Evolutionary conservation across 176 grass and related monocot species (phyloP).

Genomic region (Microstegium vimineum): DNA sequence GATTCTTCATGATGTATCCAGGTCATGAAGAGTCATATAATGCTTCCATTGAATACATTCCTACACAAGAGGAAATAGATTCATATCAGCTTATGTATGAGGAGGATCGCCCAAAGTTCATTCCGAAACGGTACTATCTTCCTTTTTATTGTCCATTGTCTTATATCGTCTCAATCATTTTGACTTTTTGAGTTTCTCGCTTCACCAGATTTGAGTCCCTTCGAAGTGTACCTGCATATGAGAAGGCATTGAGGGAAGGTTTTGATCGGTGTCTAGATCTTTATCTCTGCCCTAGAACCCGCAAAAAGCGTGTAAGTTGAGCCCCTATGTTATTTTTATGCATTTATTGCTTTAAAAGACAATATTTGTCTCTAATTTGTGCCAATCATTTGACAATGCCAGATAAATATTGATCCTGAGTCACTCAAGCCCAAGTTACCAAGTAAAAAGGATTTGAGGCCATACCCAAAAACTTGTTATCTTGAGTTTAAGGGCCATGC

Average conservation of each 20-base stretch:
- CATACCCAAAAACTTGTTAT: conserved; percentile 91
- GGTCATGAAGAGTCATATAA: conserved; percentile 99
- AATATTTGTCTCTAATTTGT: conserved; percentile 2
- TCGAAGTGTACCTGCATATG: conserved; percentile 88
- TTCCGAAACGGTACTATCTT: conserved; percentile 63
- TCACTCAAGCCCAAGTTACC: conserved; percentile 91
- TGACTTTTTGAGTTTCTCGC: conserved; percentile 18
- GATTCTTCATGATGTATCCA: conserved; percentile 40
- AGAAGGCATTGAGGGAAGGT: conserved; percentile 81
- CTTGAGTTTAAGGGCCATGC: conserved; percentile 86
- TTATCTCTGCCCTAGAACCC: conserved; percentile 93
- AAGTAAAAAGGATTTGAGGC: conserved; percentile 92
- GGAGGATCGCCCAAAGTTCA: conserved; percentile 94
- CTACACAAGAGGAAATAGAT: conserved; percentile 96
- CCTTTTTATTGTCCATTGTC: conserved; percentile 6
- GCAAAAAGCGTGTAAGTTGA: conserved; percentile 79
- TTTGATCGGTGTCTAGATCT: conserved; percentile 95
- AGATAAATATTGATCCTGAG: conserved; percentile 99
- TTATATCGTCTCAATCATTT: conserved; percentile 15
- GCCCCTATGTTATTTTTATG: not conserved
- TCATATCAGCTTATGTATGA: conserved; percentile 93
- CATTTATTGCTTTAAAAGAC: not conserved
- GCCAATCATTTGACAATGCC: conserved; percentile 17
- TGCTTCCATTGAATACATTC: conserved; percentile 91
- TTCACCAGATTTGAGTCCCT: conserved; percentile 71